Evolutionary conservation across 1,139 yeast species (phyloP).

Genomic region (Candida mesenterica): DNA sequence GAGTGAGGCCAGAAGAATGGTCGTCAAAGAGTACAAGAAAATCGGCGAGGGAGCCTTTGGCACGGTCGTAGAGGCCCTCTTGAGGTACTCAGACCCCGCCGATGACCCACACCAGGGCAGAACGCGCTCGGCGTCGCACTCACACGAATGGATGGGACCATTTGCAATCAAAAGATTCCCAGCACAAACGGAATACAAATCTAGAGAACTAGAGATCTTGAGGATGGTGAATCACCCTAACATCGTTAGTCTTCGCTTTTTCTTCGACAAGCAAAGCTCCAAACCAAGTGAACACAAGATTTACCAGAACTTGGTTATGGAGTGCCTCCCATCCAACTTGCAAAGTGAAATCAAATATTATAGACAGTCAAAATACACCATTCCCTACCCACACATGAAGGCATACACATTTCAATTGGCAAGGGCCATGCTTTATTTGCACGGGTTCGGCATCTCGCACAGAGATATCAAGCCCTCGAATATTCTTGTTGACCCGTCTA

Average conservation of each 20-base stretch:
- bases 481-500: conserved; percentile 67
- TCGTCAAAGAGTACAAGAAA: conserved; percentile 65
- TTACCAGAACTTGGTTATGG: conserved; percentile 82
- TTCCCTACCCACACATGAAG: conserved; percentile 73
- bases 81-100: conserved; percentile 30
- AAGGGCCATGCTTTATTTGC: conserved; percentile 77
- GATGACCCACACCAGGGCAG: conserved; percentile 1
- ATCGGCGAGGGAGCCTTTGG: conserved; percentile 88
- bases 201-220: conserved; percentile 73
- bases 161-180: conserved; percentile 81
- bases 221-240: conserved; percentile 77
- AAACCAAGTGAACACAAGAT: conserved; percentile 54
- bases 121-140: not conserved
- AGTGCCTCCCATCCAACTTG: conserved; percentile 75
- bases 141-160: conserved; percentile 62
- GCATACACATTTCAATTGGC: conserved; percentile 79
- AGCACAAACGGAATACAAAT: conserved; percentile 80
- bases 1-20: conserved; percentile 56
- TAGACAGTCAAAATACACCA: conserved; percentile 57
- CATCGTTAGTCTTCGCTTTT: conserved; percentile 62
- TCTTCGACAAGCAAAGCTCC: conserved; percentile 63
- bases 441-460: conserved; percentile 76
- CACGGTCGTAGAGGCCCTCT: conserved; percentile 73
- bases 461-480: conserved; percentile 83
- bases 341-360: conserved; percentile 73